phyloP scores from a whole-genome alignment of 176 grass and related monocot genomes.

The Carex scoparia region DNA sequence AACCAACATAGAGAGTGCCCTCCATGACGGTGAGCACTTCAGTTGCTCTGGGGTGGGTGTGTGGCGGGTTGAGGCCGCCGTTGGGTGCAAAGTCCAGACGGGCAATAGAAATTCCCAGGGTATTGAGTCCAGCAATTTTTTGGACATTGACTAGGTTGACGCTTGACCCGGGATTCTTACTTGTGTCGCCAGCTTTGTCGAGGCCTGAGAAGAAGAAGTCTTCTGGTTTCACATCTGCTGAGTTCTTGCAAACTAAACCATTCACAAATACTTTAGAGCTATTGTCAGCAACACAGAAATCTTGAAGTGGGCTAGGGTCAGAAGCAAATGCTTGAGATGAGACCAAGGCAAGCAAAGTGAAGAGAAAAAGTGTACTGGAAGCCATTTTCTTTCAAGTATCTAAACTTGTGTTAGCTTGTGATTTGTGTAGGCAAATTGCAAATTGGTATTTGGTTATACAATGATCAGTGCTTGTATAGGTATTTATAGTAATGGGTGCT shows the following conservation, averaged over 20 bases:
- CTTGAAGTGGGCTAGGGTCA: conserved; percentile 48
- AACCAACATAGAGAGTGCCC: not conserved
- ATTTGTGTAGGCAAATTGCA: not conserved
- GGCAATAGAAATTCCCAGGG: not conserved
- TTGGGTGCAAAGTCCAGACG: not conserved
- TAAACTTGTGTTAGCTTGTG: not conserved
- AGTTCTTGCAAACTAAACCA: not conserved
- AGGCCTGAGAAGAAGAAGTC: not conserved
- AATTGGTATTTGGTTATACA: not conserved
- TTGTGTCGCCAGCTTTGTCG: not conserved
- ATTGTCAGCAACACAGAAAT: conserved; percentile 8
- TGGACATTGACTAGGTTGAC: not conserved
- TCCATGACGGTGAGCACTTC: not conserved
- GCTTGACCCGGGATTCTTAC: not conserved
- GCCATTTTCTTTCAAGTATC: not conserved
- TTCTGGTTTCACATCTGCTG: not conserved
- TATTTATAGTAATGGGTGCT: not conserved
- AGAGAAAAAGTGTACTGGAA: not conserved
- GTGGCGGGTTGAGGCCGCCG: not conserved
- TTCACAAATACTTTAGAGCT: not conserved
- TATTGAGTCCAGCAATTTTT: not conserved
- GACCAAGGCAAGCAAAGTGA: not conserved
- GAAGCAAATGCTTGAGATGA: conserved; percentile 31
- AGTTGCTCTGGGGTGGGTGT: not conserved
- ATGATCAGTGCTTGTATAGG: not conserved